These are phyloP conservation scores for Pholiota molesta DNA, from an alignment of 768 basidiomycete species.

Conservation along the genomic window DNA sequence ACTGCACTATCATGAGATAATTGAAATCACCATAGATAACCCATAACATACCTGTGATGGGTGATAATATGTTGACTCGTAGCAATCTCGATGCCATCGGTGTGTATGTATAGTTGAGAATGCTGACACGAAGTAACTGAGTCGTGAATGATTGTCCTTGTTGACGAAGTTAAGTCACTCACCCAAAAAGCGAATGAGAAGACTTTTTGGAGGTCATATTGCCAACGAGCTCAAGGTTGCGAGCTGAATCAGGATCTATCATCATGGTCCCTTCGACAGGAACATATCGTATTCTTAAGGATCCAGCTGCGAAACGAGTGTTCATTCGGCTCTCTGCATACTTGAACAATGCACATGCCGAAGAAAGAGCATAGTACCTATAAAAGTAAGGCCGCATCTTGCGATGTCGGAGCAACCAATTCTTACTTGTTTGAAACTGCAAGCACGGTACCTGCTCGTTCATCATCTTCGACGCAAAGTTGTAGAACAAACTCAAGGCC, in stretches of 20 bases:
- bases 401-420: conserved; percentile 23
- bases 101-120: conserved; percentile 82
- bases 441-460: conserved; percentile 78
- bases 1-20: conserved; percentile 35
- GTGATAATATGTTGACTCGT: conserved; percentile 80
- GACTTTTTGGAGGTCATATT: conserved; percentile 74
- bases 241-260: conserved; percentile 88
- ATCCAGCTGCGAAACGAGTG: conserved; percentile 67
- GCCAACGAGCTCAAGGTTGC: conserved; percentile 86
- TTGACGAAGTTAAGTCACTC: conserved; percentile 18
- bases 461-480: conserved; percentile 79
- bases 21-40: background rate
- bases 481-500: conserved; percentile 82
- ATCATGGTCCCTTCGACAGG: conserved; percentile 92
- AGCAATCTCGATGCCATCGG: conserved; percentile 88
- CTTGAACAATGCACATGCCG: conserved; percentile 86
- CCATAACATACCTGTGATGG: conserved; percentile 61
- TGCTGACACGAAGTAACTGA: conserved; percentile 39
- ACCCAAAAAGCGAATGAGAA: conserved; percentile 82
- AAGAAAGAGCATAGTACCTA: conserved; percentile 90
- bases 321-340: conserved; percentile 73
- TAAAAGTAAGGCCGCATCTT: conserved; percentile 1
- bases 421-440: conserved; percentile 77
- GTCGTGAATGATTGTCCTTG: background rate
- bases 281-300: conserved; percentile 74